A percentile compares a stretch with the other conserved stretches of the same genome.
Evolutionary conservation across 2,329 filamentous ascomycete genomes (phyloP).

Genomic region (Rachicladosporium sp.): DNA sequence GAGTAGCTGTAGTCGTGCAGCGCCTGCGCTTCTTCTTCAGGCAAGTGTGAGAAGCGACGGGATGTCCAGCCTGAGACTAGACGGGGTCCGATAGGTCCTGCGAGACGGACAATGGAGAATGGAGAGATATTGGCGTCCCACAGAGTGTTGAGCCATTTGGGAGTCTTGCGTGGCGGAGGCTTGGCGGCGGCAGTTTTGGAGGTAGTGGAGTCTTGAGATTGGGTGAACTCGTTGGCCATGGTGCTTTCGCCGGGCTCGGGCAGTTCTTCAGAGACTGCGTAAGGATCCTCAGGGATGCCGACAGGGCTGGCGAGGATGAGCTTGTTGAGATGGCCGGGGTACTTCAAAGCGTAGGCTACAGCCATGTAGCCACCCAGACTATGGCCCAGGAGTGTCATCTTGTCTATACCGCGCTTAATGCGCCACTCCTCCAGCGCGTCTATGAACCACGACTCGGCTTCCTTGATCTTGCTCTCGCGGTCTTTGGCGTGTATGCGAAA

Average conservation of each 20-base stretch:
- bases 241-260: conserved; percentile 65
- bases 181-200: conserved; percentile 26
- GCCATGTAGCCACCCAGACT: conserved; percentile 91
- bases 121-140: conserved; percentile 97
- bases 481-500: conserved; percentile 81
- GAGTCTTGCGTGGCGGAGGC: conserved; percentile 46
- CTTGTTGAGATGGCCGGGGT: conserved; percentile 88
- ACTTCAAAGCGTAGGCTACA: conserved; percentile 90
- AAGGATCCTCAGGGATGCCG: conserved; percentile 87
- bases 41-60: conserved; percentile 81
- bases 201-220: conserved; percentile 50
- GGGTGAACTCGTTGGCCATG: conserved; percentile 63
- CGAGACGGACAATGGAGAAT: conserved; percentile 78
- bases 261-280: conserved; percentile 68
- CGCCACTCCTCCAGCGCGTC: conserved; percentile 96
- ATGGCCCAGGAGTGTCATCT: conserved; percentile 87
- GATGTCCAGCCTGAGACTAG: conserved; percentile 93
- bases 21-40: conserved; percentile 63
- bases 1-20: conserved; percentile 91
- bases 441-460: conserved; percentile 92
- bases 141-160: conserved; percentile 80
- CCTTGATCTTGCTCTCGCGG: conserved; percentile 63
- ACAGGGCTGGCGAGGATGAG: conserved; percentile 90
- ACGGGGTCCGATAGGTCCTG: conserved; percentile 79
- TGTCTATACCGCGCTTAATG: conserved; percentile 73